Base-by-base conservation (phyloP, 257 asterid species). In the Thymus mandschuricus region DNA sequence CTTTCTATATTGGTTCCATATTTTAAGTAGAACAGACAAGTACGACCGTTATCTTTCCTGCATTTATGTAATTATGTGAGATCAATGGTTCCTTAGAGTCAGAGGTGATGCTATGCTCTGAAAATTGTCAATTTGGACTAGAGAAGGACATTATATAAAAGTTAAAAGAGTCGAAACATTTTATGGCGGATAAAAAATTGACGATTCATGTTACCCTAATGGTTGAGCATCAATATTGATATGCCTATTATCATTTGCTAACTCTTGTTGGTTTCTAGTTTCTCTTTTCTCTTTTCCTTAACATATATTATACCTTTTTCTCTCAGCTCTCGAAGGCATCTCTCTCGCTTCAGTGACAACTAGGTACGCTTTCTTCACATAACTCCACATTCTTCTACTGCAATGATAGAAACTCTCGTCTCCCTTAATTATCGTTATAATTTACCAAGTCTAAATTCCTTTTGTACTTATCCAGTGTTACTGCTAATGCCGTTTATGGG, bases 311-410 rank as follows among this genome's bases (percentile, higher is more conserved):
- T 63, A 29, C 40, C 63, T 73, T 35, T 50, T 60, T 69, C 64
- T 69, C 54, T 2, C 88, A 87, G 90, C 73, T 83, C 76, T 11
- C 81, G 79, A 59, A 81, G 87, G 59, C 85, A 79, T 11, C 86
- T 40, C 64, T 83, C 89, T 38, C 89, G 89, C 82, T 84, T 82
- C 81, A 71, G 74, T 21, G 86, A 59, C 33, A 58, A 85, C 75
- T 85, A 85, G 87, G 86, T 80, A 78, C 27, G 69, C 61, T 49
- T 44, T 43, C 8, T 54, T 12, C 54, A 13, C 30, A 55, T 41
- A 9, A 27, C 21, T 13, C 9, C 3, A n/a, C 71, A 33, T n/a
- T 51, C 71, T 68, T 27, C 10, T 35, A 21, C 2, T 34, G 10
- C 54, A 55, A 11, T 31, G 10, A 31, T 1, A 58, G 50, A 9